Evolutionary conservation across 306 rosid species (phyloP), one percentile per base, ranked within the genome.

Genomic region (Ochetophila trinervis): DNA sequence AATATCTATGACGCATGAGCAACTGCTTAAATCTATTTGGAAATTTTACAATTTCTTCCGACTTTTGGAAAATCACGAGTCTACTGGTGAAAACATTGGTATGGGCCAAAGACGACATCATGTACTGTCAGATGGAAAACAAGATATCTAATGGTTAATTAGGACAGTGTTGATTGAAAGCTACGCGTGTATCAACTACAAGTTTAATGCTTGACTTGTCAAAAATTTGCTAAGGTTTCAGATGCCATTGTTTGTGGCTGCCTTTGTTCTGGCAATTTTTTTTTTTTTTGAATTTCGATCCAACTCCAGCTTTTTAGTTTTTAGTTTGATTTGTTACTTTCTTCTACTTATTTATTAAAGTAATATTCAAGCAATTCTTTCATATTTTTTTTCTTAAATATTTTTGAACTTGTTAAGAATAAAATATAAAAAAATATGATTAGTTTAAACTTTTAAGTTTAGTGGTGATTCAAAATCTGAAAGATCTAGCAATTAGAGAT

Each of bases 11-110:
- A n/a, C n/a, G n/a, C 91, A 10, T 86, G 76, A 78, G 53, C 76
- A 61, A 83, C 81, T 67, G 80, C 86, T 36, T 60, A 70, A 61
- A 74, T 71, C 64, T 19, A 69, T 69, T 34, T 62, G 44, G 11
- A 49, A n/a, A 67, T 21, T 3, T 37, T 18, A 49, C 40, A 42
- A 21, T 22, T 3, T 14, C 65, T 51, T 52, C 42, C 42, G 40
- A 37, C 37, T 8, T 52, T 44, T 35, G 66, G 42, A 61, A 65
- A 68, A 42, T 24, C 1, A 30, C 5, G 5, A 44, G 45, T 18
- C 15, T 45, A 22, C 47, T 14, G n/a, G 30, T n/a, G 7, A 63
- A 20, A 37, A 32, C 44, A 0, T 12, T 17, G 2, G 20, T 49
- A 16, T 4, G 13, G 30, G 24, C 45, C 34, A 40, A 24, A 7